Conservation (phyloP, 192 early-diverging fungal genomes). For the Backusella tuberculispora region DNA sequence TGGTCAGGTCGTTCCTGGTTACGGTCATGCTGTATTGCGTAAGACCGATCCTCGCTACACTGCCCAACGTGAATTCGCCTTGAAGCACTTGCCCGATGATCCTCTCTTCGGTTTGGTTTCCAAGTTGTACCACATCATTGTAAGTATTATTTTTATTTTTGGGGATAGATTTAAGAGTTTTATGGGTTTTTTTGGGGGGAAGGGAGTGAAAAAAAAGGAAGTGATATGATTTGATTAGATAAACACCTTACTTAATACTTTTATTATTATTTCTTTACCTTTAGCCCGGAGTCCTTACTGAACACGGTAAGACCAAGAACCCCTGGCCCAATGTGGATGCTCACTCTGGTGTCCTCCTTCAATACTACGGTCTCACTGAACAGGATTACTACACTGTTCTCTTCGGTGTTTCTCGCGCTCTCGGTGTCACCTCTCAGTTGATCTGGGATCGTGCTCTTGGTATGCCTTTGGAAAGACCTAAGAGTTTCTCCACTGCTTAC, state of each 20-base stretch:
- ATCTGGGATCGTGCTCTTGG: slow-evolving; percentile 99
- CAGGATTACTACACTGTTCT: slow-evolving; percentile 99
- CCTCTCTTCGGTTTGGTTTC: slow-evolving; percentile 95
- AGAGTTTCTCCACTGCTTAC: slow-evolving; percentile 86
- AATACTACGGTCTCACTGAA: slow-evolving; percentile 95
- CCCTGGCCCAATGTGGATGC: slow-evolving; percentile 99
- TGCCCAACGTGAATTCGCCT: slow-evolving; percentile 97
- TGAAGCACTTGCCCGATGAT: slow-evolving; percentile 97
- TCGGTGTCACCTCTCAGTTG: slow-evolving; percentile 93
- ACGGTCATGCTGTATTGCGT: slow-evolving; percentile 95
- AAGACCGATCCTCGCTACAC: slow-evolving; percentile 98
- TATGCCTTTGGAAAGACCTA: slow-evolving; percentile 96
- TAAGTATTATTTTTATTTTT: slow-evolving; percentile 3
- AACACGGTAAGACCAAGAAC: slow-evolving; percentile 99
- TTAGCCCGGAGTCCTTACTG: slow-evolving; percentile 85
- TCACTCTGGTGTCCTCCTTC: slow-evolving; percentile 96
- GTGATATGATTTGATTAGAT: slow-evolving; percentile 7
- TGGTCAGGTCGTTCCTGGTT: slow-evolving; percentile 98
- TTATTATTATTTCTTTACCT: not conserved
- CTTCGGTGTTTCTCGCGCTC: slow-evolving; percentile 97
- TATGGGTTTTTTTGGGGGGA: not conserved
- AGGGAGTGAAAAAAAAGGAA: not conserved
- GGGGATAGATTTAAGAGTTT: slow-evolving; percentile 1
- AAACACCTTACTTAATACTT: not conserved
- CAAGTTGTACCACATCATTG: slow-evolving; percentile 94